A percentile compares a stretch with the other conserved stretches of the same genome.
These are phyloP conservation scores for Boeremia exigua DNA, from an alignment of 2,329 filamentous ascomycete species.

Conservation along the genomic window DNA sequence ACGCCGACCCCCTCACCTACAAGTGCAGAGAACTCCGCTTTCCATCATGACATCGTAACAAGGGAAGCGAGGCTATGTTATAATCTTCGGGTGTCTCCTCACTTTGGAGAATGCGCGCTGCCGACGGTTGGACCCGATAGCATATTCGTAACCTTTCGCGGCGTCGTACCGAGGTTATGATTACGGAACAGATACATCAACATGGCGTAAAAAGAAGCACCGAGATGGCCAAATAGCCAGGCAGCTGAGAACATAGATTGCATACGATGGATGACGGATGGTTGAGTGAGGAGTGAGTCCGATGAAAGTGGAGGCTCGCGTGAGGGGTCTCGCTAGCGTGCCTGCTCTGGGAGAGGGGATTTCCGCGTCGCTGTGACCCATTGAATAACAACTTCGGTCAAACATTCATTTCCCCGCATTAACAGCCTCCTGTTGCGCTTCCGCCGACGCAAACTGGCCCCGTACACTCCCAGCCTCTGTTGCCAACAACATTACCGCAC, in stretches of 20 bases:
- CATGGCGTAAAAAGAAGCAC: slow-evolving; percentile 2
- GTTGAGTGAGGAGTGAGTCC: slow-evolving; percentile 10
- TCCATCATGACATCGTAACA: neutral
- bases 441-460: slow-evolving; percentile 28
- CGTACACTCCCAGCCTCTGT: slow-evolving; percentile 29
- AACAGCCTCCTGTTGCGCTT: slow-evolving; percentile 28
- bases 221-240: neutral
- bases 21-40: neutral
- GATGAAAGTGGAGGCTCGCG: slow-evolving; percentile 14
- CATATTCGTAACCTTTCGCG: neutral
- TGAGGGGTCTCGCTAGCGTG: slow-evolving; percentile 14
- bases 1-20: neutral
- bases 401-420: slow-evolving; percentile 9
- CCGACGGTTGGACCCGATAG: neutral
- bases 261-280: slow-evolving; percentile 6
- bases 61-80: neutral
- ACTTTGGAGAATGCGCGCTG: neutral
- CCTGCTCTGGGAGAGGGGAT: neutral
- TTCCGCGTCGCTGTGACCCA: neutral
- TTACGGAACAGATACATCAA: neutral
- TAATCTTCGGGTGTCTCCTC: neutral
- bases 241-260: neutral
- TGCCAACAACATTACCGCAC: slow-evolving; percentile 27
- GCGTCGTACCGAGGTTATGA: neutral
- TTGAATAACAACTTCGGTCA: neutral